phyloP scores from a whole-genome alignment of 164 flowering plant species.

The Vitis labrusca region DNA sequence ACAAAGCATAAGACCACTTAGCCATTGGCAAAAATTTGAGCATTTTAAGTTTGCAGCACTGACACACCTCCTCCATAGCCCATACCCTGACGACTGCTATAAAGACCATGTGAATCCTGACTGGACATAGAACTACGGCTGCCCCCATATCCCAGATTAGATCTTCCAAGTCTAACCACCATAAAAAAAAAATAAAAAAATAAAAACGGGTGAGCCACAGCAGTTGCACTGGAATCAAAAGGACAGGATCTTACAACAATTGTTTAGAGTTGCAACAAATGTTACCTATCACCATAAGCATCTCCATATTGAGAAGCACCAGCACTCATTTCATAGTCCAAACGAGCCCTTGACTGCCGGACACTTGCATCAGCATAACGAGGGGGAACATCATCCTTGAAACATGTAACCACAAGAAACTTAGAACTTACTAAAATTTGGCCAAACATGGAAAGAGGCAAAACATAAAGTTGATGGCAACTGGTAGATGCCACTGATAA shows the following conservation, averaged over 20 bases:
- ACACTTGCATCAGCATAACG: conserved; percentile 75
- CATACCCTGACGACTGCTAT: conserved; percentile 78
- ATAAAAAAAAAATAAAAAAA: neutral
- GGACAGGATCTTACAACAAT: neutral
- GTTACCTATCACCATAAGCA: conserved; percentile 68
- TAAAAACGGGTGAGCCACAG: neutral
- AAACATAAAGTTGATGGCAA: neutral
- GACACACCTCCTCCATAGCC: conserved; percentile 67
- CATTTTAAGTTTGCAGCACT: neutral
- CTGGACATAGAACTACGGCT: conserved; percentile 68
- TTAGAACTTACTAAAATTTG: neutral
- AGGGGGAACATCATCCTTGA: conserved; percentile 85
- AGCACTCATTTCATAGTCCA: conserved; percentile 71
- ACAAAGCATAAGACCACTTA: neutral
- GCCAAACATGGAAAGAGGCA: neutral
- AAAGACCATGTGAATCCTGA: conserved; percentile 73
- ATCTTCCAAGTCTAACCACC: conserved; percentile 68
- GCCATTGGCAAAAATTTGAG: neutral
- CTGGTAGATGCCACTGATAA: no score
- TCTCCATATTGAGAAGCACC: conserved; percentile 74
- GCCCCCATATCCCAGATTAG: conserved; percentile 61
- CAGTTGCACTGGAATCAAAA: neutral
- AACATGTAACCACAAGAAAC: neutral
- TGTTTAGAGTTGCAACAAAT: conserved; percentile 12
- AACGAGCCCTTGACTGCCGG: conserved; percentile 88